phyloP scores from a whole-genome alignment of 2,329 filamentous ascomycete species.

The Neofusicoccum ribis region DNA sequence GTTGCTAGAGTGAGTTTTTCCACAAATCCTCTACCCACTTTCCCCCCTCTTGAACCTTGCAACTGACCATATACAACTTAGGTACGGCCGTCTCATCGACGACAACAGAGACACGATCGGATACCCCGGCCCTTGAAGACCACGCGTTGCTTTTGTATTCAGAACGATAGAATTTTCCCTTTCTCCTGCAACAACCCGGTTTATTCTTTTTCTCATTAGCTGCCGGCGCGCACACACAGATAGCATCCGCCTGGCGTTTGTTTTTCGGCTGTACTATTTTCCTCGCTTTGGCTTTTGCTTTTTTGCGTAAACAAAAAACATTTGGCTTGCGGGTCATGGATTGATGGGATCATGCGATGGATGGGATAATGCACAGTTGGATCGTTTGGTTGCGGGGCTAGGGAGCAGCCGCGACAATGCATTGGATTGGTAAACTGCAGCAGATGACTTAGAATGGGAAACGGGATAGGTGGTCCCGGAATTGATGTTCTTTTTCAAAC shows the following conservation, averaged over 20 bases:
- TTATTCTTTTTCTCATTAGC: background rate
- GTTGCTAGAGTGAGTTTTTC: constrained; percentile 55
- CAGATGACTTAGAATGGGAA: no score
- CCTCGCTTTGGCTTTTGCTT: background rate
- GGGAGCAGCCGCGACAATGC: no score
- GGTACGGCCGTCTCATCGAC: constrained; percentile 49
- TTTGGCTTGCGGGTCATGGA: background rate
- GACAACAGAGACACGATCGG: constrained; percentile 47
- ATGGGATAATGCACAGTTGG: no score
- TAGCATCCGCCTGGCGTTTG: constrained; percentile 10
- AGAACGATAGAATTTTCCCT: background rate
- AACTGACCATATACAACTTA: constrained; percentile 24
- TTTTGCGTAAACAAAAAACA: no score
- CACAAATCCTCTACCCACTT: background rate
- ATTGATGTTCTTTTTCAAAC: no score
- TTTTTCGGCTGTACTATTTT: background rate
- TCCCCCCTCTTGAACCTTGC: background rate
- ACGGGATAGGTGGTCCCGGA: no score
- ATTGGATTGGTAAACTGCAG: no score
- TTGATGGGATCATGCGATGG: no score
- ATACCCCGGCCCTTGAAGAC: constrained; percentile 32
- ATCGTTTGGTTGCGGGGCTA: no score
- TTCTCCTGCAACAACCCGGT: background rate
- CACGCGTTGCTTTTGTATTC: background rate
- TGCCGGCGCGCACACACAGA: background rate